These are phyloP conservation scores for Diphasiastrum complanatum DNA, from an alignment of 83 land plant genomes.

Conservation along the genomic window DNA sequence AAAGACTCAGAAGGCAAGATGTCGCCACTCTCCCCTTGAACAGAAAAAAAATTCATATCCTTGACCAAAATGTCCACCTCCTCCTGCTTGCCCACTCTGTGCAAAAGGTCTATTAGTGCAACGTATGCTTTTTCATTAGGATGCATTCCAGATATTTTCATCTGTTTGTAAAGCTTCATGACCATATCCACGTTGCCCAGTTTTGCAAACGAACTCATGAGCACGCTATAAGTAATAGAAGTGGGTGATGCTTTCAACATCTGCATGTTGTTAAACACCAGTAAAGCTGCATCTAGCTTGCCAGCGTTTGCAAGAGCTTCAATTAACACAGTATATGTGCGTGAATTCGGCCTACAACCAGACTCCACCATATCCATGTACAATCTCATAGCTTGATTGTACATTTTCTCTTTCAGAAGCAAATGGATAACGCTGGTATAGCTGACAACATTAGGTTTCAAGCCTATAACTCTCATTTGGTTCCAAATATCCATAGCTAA, in stretches of 20 bases:
- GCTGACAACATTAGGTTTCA: conserved; percentile 48
- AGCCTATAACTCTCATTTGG: conserved; percentile 28
- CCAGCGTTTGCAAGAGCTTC: conserved; percentile 45
- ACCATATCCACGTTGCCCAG: conserved; percentile 20
- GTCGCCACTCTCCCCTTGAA: background rate
- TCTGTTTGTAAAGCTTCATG: background rate
- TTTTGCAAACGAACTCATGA: conserved; percentile 54
- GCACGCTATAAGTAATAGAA: conserved; percentile 52
- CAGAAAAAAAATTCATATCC: background rate
- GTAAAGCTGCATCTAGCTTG: conserved; percentile 43
- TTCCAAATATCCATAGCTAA: too few species aligned
- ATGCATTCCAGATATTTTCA: background rate
- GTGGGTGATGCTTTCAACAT: conserved; percentile 46
- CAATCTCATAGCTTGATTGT: conserved; percentile 33
- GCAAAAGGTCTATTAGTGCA: background rate
- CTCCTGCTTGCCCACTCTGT: background rate
- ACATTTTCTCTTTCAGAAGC: conserved; percentile 43
- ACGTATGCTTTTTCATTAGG: conserved; percentile 3
- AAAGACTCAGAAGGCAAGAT: background rate
- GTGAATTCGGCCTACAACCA: conserved; percentile 44
- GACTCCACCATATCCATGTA: conserved; percentile 40
- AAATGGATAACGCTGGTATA: conserved; percentile 62
- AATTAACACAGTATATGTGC: conserved; percentile 57
- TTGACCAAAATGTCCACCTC: background rate
- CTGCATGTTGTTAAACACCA: conserved; percentile 53